phyloP scores from a whole-genome alignment of 2,329 filamentous ascomycete genomes.

The Raffaelea deltoideospora region DNA sequence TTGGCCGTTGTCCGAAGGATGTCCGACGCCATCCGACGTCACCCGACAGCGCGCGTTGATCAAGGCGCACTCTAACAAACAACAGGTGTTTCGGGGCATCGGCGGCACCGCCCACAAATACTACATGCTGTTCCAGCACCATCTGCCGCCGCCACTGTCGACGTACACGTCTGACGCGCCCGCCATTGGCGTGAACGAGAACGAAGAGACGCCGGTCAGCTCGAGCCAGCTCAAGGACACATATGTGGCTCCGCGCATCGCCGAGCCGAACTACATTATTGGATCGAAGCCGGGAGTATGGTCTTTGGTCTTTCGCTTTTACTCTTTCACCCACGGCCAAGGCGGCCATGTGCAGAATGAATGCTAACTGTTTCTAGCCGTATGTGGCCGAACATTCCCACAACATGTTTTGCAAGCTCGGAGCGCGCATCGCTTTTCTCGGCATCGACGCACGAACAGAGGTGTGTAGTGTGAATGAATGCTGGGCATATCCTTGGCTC shows the following conservation, averaged over 20 bases:
- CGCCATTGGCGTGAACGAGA: slow-evolving; percentile 29
- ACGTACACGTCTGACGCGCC: slow-evolving; percentile 57
- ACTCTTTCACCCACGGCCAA: too few species aligned
- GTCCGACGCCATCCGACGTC: too few species aligned
- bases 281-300: slow-evolving; percentile 59
- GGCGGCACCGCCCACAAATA: slow-evolving; percentile 93
- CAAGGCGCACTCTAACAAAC: too few species aligned
- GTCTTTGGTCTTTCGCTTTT: slow-evolving; percentile 21
- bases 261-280: slow-evolving; percentile 62
- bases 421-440: slow-evolving; percentile 68
- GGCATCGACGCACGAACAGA: slow-evolving; percentile 90
- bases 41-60: too few species aligned
- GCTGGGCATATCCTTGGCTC: neutral
- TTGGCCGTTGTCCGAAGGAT: too few species aligned
- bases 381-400: slow-evolving; percentile 83
- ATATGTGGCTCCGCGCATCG: slow-evolving; percentile 45
- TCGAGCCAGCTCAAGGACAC: slow-evolving; percentile 58
- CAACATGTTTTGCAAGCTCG: slow-evolving; percentile 73
- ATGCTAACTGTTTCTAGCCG: slow-evolving; percentile 46
- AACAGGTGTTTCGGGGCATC: slow-evolving; percentile 72
- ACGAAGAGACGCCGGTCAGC: slow-evolving; percentile 41
- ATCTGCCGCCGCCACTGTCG: slow-evolving; percentile 67
- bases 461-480: slow-evolving; percentile 19
- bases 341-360: too few species aligned
- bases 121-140: slow-evolving; percentile 95